Evolutionary conservation across 257 asterid genomes (phyloP).

Genomic region (Forsythia suspensa): DNA sequence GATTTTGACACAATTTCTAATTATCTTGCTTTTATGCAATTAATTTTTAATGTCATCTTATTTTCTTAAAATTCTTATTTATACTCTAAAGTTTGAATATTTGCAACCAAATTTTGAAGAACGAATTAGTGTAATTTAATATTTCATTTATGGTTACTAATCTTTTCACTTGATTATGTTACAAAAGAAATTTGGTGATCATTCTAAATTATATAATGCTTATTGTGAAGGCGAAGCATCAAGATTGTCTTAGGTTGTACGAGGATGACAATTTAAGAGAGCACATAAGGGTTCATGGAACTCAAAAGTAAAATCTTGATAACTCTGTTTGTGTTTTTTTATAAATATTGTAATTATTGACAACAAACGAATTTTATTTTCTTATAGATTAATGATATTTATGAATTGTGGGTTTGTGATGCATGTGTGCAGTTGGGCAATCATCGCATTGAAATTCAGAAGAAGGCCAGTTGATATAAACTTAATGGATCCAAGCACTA

Average conservation of each 20-base stretch:
- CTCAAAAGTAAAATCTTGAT: conserved; percentile 66
- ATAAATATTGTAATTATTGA: background rate
- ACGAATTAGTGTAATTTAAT: too few species aligned
- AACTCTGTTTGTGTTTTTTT: conserved; percentile 16
- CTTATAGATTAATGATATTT: conserved; percentile 25
- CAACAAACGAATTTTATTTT: background rate
- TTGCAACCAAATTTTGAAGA: too few species aligned
- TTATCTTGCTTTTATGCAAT: too few species aligned
- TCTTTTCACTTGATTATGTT: too few species aligned
- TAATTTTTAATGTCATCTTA: too few species aligned
- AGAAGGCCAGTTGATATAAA: conserved; percentile 66
- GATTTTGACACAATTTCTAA: too few species aligned
- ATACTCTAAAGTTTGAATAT: too few species aligned
- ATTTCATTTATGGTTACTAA: too few species aligned
- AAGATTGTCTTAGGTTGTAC: conserved; percentile 44
- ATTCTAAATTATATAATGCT: too few species aligned
- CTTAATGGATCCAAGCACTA: conserved; percentile 20
- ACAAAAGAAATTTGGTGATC: too few species aligned
- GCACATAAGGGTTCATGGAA: conserved; percentile 88
- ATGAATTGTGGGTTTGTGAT: conserved; percentile 14
- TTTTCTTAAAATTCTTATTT: too few species aligned
- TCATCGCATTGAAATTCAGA: conserved; percentile 89
- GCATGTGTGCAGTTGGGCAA: conserved; percentile 69
- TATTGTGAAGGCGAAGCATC: too few species aligned
- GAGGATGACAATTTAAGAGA: conserved; percentile 96